Base-by-base conservation (phyloP, 495 filamentous ascomycete species). In the Xylaria venustula region DNA sequence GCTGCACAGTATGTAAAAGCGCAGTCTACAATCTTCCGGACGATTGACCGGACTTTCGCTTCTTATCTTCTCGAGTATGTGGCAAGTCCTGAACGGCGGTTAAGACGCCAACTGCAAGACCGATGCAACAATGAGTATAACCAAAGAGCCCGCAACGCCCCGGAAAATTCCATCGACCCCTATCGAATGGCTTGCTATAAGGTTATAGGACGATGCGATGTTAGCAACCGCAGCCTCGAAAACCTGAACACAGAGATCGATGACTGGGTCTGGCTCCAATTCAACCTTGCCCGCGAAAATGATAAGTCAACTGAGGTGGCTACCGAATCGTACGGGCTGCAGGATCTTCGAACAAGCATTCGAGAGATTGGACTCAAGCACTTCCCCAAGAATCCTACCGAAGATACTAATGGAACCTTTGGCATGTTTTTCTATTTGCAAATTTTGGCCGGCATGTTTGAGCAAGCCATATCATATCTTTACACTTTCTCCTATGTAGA, bases 111-210 rank as follows among this genome's bases (percentile, higher is more conserved):
- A 44, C 72, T 96, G 59, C 92, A 93, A 64, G 88, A 90, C 62
- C 88, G 89, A 40, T 96, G 96, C 72, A 90, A 87, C 63, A 88
- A 86, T 54, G 92, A 97, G 68, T 98, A 95, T 74, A 90, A 90
- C 61, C 89, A 92, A 65, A 87, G 91, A 42, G 77, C 84, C 19
- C 85, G 90, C 46, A 90, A 93, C 68, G 90, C 91, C 9, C 90
- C 91, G 11, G 91, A 96, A 54, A 88, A 92, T 60, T 88, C 89
- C 14, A 85, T 93, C 63, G 93, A 99, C 77, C 95, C 94, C 37
- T 99, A 94, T 75, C 87, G 92, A 44, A 92, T 96, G 85, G 93
- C 93, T 15, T 97, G 96, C 72, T 98, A 97, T 82, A 98, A 98
- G 75, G 86, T 99, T 56, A 88, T 98, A 66, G 94, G 94, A 47